Evolutionary conservation across 495 filamentous ascomycete species (phyloP), one percentile per base, ranked within the genome.

Genomic region (Aspergillus cavernicola): DNA sequence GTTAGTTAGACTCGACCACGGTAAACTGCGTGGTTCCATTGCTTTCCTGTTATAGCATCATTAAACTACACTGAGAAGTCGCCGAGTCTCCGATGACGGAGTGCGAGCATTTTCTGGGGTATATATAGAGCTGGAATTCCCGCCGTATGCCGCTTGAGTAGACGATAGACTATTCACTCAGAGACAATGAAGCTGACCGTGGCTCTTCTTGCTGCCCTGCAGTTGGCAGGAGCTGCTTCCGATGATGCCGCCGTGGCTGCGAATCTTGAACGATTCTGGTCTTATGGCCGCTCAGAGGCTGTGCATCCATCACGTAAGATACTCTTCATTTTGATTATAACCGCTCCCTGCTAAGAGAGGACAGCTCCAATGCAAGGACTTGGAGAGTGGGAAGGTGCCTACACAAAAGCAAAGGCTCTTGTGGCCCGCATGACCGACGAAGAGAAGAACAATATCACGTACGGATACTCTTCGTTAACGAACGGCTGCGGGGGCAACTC

Each of bases 231-330:
- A 2, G 36, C 36, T 16, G 16, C 13, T 6, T 6, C 10, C 7
- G 16, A 38, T 3, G 31, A 19, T 18, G 40, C 50, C 3, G 40
- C 40, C 7, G 50, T 36, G 12, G 18, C 37, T 9, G 40, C 24
- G 26, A 37, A 26, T 3, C 32, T 54, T 13, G 52, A 54, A 31
- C 33, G 16, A 0, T 54, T n/a, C 20, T 54, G 52, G 52, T 85
- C 84, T 51, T 83, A 85, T 59, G 81, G 81, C 19, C 66, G 78
- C 47, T 81, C 78, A 33, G 74, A 77, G 0, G 69, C 76, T 1
- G 72, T 83, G 12, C 82, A 80, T 55, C 81, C 80, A 4, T 75
- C 77, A 0, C 81, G 70, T 74, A 66, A 59, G 61, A 59, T 20
- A 0, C 9, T 13, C 31, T 39, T n/a, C 7, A 4, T 6, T 29